A percentile compares a stretch with the other conserved stretches of the same genome.
phyloP scores from a whole-genome alignment of 768 basidiomycete species.

The Boletellus emodensis region DNA sequence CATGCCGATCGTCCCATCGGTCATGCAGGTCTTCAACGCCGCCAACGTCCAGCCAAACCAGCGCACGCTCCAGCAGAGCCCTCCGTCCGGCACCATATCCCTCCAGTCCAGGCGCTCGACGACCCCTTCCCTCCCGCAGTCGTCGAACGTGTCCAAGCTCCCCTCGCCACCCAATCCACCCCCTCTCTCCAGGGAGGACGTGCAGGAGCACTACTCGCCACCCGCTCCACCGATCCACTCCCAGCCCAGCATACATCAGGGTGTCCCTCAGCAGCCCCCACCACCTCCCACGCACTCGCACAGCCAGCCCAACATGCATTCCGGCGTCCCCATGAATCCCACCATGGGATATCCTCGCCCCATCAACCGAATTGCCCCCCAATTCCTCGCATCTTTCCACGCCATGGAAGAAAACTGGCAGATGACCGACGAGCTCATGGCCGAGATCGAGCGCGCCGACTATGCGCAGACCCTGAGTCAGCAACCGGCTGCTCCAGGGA shows the following conservation, averaged over 20 bases:
- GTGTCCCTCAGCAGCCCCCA: conserved; percentile 29
- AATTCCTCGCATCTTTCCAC: conserved; percentile 55
- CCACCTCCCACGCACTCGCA: conserved; percentile 34
- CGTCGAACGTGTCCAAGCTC: conserved; percentile 33
- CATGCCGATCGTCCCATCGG: conserved; percentile 57
- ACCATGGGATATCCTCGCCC: conserved; percentile 60
- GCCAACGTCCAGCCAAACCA: conserved; percentile 30
- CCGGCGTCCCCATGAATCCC: conserved; percentile 29
- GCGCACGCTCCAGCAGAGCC: conserved; percentile 35
- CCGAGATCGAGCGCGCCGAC: conserved; percentile 71
- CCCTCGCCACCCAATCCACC: conserved; percentile 23
- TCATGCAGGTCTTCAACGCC: conserved; percentile 47
- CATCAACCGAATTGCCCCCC: conserved; percentile 51
- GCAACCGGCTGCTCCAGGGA: conserved; percentile 34
- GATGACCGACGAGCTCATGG: conserved; percentile 66
- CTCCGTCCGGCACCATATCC: conserved; percentile 31
- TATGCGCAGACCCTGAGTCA: conserved; percentile 53
- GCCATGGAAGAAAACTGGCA: conserved; percentile 56
- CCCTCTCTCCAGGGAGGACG: conserved; percentile 24
- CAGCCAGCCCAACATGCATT: conserved; percentile 26
- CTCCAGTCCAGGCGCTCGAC: conserved; percentile 32
- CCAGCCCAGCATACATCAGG: conserved; percentile 28
- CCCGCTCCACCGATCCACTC: conserved; percentile 33
- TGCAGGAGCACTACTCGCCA: conserved; percentile 43
- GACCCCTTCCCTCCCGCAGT: conserved; percentile 33